Evolutionary conservation across 805 yeast genomes (phyloP).

Genomic region (Candida ortonii): DNA sequence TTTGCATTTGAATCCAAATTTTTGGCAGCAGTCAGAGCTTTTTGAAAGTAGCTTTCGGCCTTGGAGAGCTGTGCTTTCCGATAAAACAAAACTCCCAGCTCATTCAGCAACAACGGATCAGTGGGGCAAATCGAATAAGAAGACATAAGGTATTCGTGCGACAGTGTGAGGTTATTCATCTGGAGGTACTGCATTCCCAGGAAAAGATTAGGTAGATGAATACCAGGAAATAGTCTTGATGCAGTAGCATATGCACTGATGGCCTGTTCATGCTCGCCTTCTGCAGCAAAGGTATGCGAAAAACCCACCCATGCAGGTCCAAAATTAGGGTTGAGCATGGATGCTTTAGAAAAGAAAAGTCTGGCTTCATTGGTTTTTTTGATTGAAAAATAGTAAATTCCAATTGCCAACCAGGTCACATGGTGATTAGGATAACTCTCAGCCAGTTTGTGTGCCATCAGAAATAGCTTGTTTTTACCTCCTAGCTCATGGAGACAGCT

Average conservation of each 20-base stretch:
- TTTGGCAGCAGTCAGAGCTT: conserved; percentile 69
- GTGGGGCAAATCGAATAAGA: conserved; percentile 74
- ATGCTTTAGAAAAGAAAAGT: conserved; percentile 82
- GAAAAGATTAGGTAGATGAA: conserved; percentile 84
- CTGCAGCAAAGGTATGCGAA: conserved; percentile 96
- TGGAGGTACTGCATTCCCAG: conserved; percentile 95
- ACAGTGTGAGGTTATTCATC: conserved; percentile 75
- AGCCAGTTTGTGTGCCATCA: conserved; percentile 80
- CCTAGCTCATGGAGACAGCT: conserved; percentile 84
- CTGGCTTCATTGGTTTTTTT: conserved; percentile 78
- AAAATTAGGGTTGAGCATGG: conserved; percentile 81
- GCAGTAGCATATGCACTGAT: conserved; percentile 96
- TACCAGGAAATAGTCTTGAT: conserved; percentile 84
- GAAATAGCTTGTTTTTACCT: conserved; percentile 74
- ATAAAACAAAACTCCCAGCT: conserved; percentile 87
- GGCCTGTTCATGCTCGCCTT: conserved; percentile 99
- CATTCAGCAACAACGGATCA: conserved; percentile 88
- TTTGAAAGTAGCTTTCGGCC: conserved; percentile 68
- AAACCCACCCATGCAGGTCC: conserved; percentile 98
- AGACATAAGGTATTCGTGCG: conserved; percentile 80
- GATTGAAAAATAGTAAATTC: conserved; percentile 78
- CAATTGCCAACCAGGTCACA: conserved; percentile 90
- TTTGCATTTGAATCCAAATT: conserved; percentile 72
- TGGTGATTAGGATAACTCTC: conserved; percentile 79
- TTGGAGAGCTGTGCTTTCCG: conserved; percentile 63